phyloP scores from a whole-genome alignment of 2,329 filamentous ascomycete species.

The Zalaria obscura region DNA sequence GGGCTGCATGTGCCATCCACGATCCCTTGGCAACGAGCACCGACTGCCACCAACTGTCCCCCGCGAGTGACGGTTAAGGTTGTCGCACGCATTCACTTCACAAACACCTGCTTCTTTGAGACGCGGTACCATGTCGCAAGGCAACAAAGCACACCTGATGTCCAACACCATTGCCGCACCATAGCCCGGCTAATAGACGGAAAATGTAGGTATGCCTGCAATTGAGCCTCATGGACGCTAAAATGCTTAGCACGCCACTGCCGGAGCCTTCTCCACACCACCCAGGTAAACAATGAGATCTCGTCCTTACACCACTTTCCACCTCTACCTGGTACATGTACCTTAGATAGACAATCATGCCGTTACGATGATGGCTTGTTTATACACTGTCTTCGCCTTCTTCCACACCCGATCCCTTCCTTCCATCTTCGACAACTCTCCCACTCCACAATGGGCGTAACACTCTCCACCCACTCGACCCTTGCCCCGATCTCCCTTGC shows the following conservation, averaged over 20 bases:
- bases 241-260: not conserved
- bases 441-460: constrained; percentile 14
- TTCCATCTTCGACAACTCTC: not conserved
- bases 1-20: too few species aligned
- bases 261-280: not conserved
- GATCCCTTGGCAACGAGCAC: too few species aligned
- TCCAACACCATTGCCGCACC: too few species aligned
- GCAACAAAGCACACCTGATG: too few species aligned
- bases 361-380: not conserved
- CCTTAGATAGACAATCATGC: too few species aligned
- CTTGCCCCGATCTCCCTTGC: constrained; percentile 21
- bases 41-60: too few species aligned
- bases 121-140: too few species aligned
- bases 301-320: not conserved
- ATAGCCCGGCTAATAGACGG: too few species aligned
- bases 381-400: not conserved
- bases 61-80: too few species aligned
- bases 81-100: too few species aligned
- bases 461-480: constrained; percentile 13
- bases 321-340: too few species aligned
- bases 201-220: not conserved
- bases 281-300: not conserved
- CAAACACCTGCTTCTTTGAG: too few species aligned
- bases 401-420: not conserved
- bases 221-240: not conserved